Evolutionary conservation across 257 asterid genomes (phyloP), one percentile per base, ranked within the genome.

Genomic region (Haberlea rhodopensis): DNA sequence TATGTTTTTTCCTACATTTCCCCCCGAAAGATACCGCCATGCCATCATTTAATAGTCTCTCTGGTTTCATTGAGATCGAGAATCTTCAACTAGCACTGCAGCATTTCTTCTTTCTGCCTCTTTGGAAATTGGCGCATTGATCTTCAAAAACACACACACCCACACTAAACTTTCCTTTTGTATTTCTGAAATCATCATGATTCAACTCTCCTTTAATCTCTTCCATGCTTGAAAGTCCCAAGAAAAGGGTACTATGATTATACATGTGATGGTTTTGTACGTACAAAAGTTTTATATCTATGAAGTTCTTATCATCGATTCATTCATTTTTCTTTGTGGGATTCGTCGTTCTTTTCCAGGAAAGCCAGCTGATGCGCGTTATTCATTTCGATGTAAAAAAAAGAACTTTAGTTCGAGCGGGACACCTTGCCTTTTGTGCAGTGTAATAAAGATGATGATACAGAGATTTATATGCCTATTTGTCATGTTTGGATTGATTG

Each of bases 401-500:
- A 25, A 27, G 24, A 63, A 16, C 8, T 18, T 22, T 55, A 8
- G 25, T 25, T 53, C 63, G 5, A 25, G 37, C 21, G 51, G 68
- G 26, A 37, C 22, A 59, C n/a, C 25, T 9, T 46, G 59, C n/a
- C 57, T 24, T 57, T 9, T 56, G 5, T 51, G 55, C 31, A 28
- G 11, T 18, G 29, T 25, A 57, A 25, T 0, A 29, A 67, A 26
- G 63, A 84, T 71, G 91, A 43, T 54, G 80, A 46, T 65, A 2
- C 58, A 58, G 65, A 67, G 74, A 74, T 69, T 43, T 57, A 34
- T 69, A 43, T 49, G 66, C 54, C 37, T 58, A 15, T 40, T 79
- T n/a, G 8, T 67, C 37, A 27, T 66, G 45, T 26, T 62, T 32
- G 69, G 67, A 22, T 55, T 62, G 61, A 11, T 48, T 22, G 66